These are phyloP conservation scores for Cardamine resedifolia DNA, from an alignment of 345 rosid species.

Conservation along the genomic window DNA sequence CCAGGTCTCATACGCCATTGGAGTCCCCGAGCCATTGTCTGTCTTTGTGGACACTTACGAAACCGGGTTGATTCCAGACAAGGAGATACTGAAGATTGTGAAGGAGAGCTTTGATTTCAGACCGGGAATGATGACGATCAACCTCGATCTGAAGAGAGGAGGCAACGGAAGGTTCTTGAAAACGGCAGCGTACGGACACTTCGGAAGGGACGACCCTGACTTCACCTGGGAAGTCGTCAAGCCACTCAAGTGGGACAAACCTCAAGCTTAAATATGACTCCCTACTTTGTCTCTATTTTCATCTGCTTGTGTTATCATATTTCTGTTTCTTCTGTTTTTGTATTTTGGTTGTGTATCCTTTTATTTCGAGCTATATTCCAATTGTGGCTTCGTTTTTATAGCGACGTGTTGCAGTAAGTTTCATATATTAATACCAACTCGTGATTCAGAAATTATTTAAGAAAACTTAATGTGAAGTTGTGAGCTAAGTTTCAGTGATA, in stretches of 20 bases:
- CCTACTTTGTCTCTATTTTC: background rate
- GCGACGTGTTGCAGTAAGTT: background rate
- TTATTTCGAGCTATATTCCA: background rate
- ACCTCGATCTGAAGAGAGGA: conserved; percentile 39
- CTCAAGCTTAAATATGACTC: conserved; percentile 21
- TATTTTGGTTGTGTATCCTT: background rate
- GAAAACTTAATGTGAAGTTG: background rate
- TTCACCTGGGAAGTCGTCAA: conserved; percentile 41
- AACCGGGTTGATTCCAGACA: conserved; percentile 37
- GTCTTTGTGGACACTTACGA: conserved; percentile 36
- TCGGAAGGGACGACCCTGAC: conserved; percentile 42
- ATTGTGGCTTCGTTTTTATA: background rate
- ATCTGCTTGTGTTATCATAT: background rate
- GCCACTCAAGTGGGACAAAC: conserved; percentile 40
- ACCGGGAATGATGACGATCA: conserved; percentile 40
- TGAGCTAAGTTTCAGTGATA: background rate
- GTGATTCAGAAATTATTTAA: background rate
- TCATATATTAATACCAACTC: background rate
- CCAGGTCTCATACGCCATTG: conserved; percentile 39
- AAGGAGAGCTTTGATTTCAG: conserved; percentile 37
- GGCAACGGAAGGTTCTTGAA: conserved; percentile 38
- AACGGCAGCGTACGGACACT: conserved; percentile 39
- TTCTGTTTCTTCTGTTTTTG: background rate
- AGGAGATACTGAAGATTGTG: conserved; percentile 39
- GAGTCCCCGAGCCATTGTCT: conserved; percentile 40